Conservation (phyloP, 2,329 filamentous ascomycete genomes). For the Aspergillus sp. region DNA sequence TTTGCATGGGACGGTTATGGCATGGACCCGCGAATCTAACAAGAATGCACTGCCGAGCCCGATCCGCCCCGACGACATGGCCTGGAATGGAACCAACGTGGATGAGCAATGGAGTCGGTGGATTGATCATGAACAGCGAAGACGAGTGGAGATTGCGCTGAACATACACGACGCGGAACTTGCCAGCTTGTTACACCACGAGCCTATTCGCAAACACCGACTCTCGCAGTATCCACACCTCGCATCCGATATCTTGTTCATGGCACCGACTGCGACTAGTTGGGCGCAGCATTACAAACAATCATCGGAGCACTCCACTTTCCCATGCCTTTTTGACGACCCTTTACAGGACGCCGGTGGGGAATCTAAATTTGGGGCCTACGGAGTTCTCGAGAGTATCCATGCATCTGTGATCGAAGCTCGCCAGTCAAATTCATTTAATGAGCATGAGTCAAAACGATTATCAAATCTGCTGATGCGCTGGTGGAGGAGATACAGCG, state of each 20-base stretch:
- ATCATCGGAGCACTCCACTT: too few relatives aligned
- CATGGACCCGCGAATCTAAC: constrained; percentile 29
- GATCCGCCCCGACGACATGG: too few relatives aligned
- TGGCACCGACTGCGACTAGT: constrained; percentile 16
- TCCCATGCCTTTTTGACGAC: neutral
- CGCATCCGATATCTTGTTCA: constrained; percentile 19
- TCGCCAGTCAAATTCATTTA: constrained; percentile 14
- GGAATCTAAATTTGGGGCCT: constrained; percentile 1
- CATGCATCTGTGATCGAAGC: constrained; percentile 22
- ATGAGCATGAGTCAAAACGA: neutral
- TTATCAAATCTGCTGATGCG: too few relatives aligned
- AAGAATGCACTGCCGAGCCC: constrained; percentile 13
- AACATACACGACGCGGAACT: constrained; percentile 32
- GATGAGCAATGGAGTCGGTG: constrained; percentile 23
- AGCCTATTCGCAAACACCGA: constrained; percentile 17
- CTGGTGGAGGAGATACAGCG: too few relatives aligned
- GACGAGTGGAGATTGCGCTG: constrained; percentile 27
- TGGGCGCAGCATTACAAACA: constrained; percentile 12
- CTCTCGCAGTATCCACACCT: constrained; percentile 9
- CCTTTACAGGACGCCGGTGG: neutral
- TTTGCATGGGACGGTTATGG: constrained; percentile 30
- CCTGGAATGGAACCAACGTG: constrained; percentile 3
- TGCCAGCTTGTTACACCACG: constrained; percentile 21
- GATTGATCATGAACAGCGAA: constrained; percentile 27
- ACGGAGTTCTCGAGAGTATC: constrained; percentile 13